Evolutionary conservation across 495 filamentous ascomycete species (phyloP).

Genomic region (Pyrenula massariospora): DNA sequence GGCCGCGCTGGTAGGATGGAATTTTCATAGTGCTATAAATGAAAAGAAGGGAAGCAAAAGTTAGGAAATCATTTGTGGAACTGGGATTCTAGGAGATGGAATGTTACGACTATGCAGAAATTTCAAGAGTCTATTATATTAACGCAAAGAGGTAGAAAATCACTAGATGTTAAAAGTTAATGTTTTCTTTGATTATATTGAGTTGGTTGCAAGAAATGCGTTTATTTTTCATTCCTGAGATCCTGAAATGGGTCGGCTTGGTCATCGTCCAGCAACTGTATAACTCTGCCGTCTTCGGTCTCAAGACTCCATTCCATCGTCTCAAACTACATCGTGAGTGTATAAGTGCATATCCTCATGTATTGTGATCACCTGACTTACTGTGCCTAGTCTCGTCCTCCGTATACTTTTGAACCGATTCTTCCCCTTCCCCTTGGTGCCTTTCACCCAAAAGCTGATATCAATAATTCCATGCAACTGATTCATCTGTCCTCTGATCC

Average conservation of each 20-base stretch:
- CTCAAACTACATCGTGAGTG: conserved; percentile 41
- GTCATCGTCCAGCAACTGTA: conserved; percentile 52
- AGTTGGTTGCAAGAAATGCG: no score
- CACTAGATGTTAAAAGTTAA: no score
- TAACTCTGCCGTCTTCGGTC: conserved; percentile 48
- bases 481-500: conserved; percentile 89
- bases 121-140: no score
- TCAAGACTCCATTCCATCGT: conserved; percentile 69
- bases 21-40: no score
- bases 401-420: conserved; percentile 76
- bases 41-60: no score
- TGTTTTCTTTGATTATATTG: no score
- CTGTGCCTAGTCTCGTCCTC: conserved; percentile 57
- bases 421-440: conserved; percentile 55
- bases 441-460: conserved; percentile 79
- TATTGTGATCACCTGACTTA: no score
- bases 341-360: not conserved
- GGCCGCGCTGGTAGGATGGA: no score
- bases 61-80: no score
- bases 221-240: not conserved
- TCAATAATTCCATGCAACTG: conserved; percentile 86
- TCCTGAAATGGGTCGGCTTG: conserved; percentile 18
- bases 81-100: no score
- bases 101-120: no score
- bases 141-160: no score